phyloP scores from a whole-genome alignment of 306 rosid species.

The Inga laurina region DNA sequence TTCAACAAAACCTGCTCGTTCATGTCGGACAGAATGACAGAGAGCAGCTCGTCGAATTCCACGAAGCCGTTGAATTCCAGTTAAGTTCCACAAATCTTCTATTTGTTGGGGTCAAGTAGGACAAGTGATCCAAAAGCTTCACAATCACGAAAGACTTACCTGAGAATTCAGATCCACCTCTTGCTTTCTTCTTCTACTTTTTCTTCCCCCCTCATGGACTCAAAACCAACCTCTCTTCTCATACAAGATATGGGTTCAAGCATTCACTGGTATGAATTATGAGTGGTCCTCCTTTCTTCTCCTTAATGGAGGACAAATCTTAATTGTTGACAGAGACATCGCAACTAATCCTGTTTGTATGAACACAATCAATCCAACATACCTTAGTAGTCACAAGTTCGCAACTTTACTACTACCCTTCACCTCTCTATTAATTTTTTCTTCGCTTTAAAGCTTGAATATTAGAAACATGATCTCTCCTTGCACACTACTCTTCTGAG shows the following conservation, averaged over 20 bases:
- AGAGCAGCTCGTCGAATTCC: constrained; percentile 57
- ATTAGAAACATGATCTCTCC: constrained; percentile 39
- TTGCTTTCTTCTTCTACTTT: not conserved
- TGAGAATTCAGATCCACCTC: not conserved
- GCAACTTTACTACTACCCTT: constrained; percentile 56
- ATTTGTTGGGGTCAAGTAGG: not conserved
- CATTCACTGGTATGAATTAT: constrained; percentile 7
- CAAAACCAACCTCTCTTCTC: constrained; percentile 23
- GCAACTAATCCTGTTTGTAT: not conserved
- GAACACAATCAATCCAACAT: constrained; percentile 40
- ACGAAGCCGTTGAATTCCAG: constrained; percentile 39
- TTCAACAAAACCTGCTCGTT: constrained; percentile 42
- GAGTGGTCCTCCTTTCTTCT: not conserved
- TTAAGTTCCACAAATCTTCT: no score
- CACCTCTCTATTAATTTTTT: constrained; percentile 7
- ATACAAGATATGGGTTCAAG: constrained; percentile 29
- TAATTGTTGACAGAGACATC: constrained; percentile 6
- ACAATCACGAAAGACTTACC: constrained; percentile 3
- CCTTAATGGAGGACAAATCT: not conserved
- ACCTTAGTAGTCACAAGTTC: constrained; percentile 30
- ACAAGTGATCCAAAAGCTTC: not conserved
- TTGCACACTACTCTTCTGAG: constrained; percentile 45
- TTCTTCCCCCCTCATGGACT: not conserved
- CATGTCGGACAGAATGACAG: constrained; percentile 46
- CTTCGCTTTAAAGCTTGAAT: constrained; percentile 79